Percentiles rank a stretch among this genome's conserved stretches.
These are phyloP conservation scores for Coemansia sp. DNA, from an alignment of 192 early-diverging fungal species.

Conservation along the genomic window DNA sequence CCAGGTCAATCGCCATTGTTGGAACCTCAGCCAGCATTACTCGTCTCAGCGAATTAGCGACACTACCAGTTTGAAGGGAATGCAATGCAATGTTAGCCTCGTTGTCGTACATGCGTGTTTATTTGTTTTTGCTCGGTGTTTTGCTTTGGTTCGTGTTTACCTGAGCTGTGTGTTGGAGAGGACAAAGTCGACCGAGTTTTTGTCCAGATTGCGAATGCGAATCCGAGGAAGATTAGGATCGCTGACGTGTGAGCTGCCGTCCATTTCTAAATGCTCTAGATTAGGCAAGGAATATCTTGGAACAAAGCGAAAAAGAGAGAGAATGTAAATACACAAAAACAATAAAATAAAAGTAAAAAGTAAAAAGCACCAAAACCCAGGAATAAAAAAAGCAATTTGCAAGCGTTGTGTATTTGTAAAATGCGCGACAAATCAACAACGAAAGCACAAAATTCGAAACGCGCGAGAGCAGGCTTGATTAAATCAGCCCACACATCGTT, in stretches of 20 bases:
- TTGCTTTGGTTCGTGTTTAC: slow-evolving; percentile 7
- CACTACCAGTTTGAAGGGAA: slow-evolving; percentile 37
- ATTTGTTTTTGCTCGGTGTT: neutral
- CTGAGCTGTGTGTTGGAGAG: slow-evolving; percentile 85
- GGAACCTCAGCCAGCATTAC: slow-evolving; percentile 98
- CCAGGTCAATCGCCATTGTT: slow-evolving; percentile 98
- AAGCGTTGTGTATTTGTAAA: no score
- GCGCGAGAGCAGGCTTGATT: no score
- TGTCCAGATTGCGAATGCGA: slow-evolving; percentile 42
- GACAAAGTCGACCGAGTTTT: slow-evolving; percentile 63
- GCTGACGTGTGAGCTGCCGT: slow-evolving; percentile 11
- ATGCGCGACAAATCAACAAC: neutral
- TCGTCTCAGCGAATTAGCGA: slow-evolving; percentile 90
- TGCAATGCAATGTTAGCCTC: neutral
- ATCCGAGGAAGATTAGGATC: slow-evolving; percentile 36
- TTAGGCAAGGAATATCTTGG: neutral
- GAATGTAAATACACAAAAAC: neutral
- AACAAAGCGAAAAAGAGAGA: neutral
- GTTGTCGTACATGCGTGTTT: neutral
- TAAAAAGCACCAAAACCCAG: neutral
- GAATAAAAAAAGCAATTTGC: neutral
- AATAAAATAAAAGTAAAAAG: slow-evolving; percentile 1
- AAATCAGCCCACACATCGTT: no score
- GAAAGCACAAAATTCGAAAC: neutral
- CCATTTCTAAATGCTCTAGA: slow-evolving; percentile 2